Percentiles rank a stretch among this genome's conserved stretches.
Conservation (phyloP, 441 rosid genomes). For the Metrosideros polymorpha region DNA sequence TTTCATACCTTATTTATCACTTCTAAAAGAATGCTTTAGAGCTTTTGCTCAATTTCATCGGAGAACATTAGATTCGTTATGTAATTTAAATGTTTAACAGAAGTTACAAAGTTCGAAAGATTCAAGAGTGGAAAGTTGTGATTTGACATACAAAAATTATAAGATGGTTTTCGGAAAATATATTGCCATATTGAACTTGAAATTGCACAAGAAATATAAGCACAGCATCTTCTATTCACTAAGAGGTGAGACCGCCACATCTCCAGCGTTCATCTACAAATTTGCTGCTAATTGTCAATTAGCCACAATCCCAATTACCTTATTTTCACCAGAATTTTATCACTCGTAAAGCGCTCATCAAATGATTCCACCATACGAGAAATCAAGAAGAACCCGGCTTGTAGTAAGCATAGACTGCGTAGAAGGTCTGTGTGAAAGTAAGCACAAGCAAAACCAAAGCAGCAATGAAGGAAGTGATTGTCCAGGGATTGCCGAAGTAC, state of each 20-base stretch:
- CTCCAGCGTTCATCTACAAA: neutral
- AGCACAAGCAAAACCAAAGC: neutral
- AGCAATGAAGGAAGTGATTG: neutral
- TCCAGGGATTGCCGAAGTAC: neutral
- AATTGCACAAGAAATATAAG: neutral
- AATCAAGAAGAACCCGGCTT: neutral
- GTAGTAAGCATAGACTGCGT: neutral
- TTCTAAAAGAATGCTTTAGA: neutral
- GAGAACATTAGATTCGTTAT: neutral
- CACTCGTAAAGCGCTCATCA: neutral
- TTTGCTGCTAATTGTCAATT: neutral
- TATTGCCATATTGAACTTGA: no score
- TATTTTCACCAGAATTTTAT: neutral
- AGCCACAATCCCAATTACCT: neutral
- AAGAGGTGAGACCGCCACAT: neutral
- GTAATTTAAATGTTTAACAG: neutral
- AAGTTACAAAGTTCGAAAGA: neutral
- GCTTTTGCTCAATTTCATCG: neutral
- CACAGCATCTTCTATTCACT: neutral
- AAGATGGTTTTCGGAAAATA: no score
- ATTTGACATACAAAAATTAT: neutral
- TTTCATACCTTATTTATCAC: neutral
- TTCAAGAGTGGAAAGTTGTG: neutral
- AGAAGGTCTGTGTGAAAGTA: neutral
- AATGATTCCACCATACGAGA: fast-evolving